Evolutionary conservation across 441 rosid genomes (phyloP), one percentile per base, ranked within the genome.

Genomic region (Sinapis alba): DNA sequence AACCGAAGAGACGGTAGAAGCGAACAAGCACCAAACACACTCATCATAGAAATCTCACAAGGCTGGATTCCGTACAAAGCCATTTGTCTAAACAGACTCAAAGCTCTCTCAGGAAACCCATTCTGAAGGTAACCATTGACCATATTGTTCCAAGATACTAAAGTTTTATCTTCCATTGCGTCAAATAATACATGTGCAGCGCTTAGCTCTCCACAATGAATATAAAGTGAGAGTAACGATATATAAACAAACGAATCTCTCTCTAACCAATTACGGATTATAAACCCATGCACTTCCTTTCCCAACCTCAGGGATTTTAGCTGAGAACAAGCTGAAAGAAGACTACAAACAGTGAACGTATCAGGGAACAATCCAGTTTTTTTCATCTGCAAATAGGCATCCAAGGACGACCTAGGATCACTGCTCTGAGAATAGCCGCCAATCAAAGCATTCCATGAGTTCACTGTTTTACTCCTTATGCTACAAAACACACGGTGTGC

Each of bases 371-470:
- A 78, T 38, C 87, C 82, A 24, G 78, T 80, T 20, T 3, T 13
- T 57, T 56, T 80, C 93, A 90, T 86, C 81, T 86, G 78, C 72
- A 54, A 62, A 67, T 71, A 72, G 13, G 78, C 81, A 47, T 83
- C 76, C 62, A 88, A 69, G 63, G 93, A 89, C 71, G 77, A 73
- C 61, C 26, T 57, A 57, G 89, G 85, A 81, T 84, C 79, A 74
- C 81, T 84, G 66, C 83, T 87, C 71, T 84, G 87, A 16, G 85
- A 86, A 70, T 77, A 79, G n/a, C 89, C 90, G 53, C 85, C 81
- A 15, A 88, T 86, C 70, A 90, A 77, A 21, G 93, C 96, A 83
- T 90, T 90, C 93, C 91, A 90, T 69, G 93, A 85, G 77, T 73
- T 90, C 24, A 86, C 86, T 3, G 83, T 87, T 80, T 83, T 87